phyloP scores from a whole-genome alignment of 2,329 filamentous ascomycete genomes.

The Ophiocordyceps camponoti-leonardi region DNA sequence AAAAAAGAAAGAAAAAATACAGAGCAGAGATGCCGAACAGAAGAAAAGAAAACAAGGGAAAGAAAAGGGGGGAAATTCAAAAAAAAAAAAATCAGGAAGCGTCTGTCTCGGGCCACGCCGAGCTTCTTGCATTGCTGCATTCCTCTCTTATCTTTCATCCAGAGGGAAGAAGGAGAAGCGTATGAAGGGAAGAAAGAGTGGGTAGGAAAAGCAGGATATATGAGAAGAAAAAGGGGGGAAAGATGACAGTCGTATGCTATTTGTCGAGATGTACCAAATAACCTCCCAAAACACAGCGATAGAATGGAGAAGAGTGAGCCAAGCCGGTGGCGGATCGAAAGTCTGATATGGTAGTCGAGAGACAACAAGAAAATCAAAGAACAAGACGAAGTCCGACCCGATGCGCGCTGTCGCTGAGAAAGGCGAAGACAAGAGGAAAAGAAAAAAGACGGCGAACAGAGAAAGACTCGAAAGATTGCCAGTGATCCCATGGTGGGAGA shows the following conservation, averaged over 20 bases:
- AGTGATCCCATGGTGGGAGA: slow-evolving; percentile 6
- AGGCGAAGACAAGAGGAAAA: slow-evolving; percentile 20
- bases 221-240: slow-evolving; percentile 7
- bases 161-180: slow-evolving; percentile 9
- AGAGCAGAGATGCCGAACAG: slow-evolving; percentile 12
- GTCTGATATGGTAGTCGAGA: background rate
- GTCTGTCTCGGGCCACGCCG: slow-evolving; percentile 30
- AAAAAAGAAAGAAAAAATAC: slow-evolving; percentile 13
- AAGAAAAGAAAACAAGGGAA: slow-evolving; percentile 10
- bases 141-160: slow-evolving; percentile 34
- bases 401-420: slow-evolving; percentile 23
- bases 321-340: too few relatives aligned
- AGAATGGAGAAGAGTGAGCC: too few relatives aligned
- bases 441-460: slow-evolving; percentile 11
- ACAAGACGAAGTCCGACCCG: slow-evolving; percentile 13
- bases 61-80: slow-evolving; percentile 10
- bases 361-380: slow-evolving; percentile 14
- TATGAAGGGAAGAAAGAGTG: slow-evolving; percentile 13
- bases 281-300: background rate
- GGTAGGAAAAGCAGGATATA: slow-evolving; percentile 9
- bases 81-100: slow-evolving; percentile 22
- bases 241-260: slow-evolving; percentile 25
- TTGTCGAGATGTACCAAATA: slow-evolving; percentile 13
- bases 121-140: slow-evolving; percentile 46
- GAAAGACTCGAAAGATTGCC: too few relatives aligned